phyloP scores from a whole-genome alignment of 768 basidiomycete genomes.

The Agrocybe pediades region DNA sequence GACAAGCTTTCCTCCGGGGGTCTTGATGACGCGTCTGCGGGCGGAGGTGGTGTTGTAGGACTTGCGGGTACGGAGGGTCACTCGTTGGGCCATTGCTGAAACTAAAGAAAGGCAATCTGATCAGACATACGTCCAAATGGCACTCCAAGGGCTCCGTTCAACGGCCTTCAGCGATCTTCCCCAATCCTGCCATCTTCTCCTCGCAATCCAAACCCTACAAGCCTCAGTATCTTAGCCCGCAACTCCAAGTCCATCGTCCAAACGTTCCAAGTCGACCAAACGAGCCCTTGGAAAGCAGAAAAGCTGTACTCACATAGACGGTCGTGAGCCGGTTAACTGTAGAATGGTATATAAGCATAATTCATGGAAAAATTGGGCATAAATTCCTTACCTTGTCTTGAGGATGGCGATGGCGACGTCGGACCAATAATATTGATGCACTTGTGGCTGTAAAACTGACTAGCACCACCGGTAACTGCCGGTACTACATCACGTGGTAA shows the following conservation, averaged over 20 bases:
- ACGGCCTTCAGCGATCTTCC: neutral
- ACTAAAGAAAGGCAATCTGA: conserved; percentile 16
- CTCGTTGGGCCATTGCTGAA: conserved; percentile 91
- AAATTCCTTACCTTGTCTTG: conserved; percentile 60
- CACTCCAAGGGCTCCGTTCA: neutral
- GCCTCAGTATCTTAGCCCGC: conserved; percentile 1
- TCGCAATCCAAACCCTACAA: neutral
- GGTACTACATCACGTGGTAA: conserved; percentile 3
- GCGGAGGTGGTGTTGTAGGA: conserved; percentile 98
- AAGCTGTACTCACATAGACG: conserved; percentile 37
- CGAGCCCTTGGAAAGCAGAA: conserved; percentile 5
- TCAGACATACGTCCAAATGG: conserved; percentile 9
- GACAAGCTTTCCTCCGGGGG: conserved; percentile 96
- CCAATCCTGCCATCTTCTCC: neutral
- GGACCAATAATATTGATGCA: conserved; percentile 26
- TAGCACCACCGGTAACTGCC: conserved; percentile 36
- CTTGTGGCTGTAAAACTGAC: conserved; percentile 42
- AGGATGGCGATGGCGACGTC: conserved; percentile 49
- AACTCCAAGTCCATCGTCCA: conserved; percentile 1
- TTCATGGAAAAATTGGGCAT: conserved; percentile 1
- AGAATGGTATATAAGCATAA: conserved; percentile 9
- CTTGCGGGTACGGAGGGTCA: conserved; percentile 97
- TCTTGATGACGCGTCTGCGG: conserved; percentile 94
- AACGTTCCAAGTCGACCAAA: neutral
- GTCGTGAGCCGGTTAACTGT: conserved; percentile 15